A percentile compares a stretch with the other conserved stretches of the same genome.
These are phyloP conservation scores for Pulveroboletus sp. DNA, from an alignment of 768 basidiomycete genomes.

Conservation along the genomic window DNA sequence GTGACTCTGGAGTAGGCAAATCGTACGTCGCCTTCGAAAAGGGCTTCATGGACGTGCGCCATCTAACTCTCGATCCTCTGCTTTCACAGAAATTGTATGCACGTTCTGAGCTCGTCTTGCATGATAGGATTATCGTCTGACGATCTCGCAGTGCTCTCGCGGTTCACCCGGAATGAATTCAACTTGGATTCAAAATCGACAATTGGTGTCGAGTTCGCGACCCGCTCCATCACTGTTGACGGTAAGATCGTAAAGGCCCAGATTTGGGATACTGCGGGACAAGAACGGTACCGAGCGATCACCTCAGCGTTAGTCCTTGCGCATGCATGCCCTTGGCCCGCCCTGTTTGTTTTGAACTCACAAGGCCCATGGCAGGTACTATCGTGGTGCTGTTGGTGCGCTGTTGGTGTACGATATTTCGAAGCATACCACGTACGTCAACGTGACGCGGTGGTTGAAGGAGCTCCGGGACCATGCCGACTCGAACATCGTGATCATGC, in stretches of 20 bases:
- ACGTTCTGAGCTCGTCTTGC: neutral
- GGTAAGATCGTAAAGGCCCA: slow-evolving; percentile 97
- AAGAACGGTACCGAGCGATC: slow-evolving; percentile 96
- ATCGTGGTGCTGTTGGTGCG: slow-evolving; percentile 93
- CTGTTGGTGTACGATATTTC: slow-evolving; percentile 93
- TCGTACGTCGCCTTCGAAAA: slow-evolving; percentile 62
- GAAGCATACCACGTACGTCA: slow-evolving; percentile 91
- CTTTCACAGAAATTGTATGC: slow-evolving; percentile 32
- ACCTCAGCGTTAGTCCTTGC: slow-evolving; percentile 74
- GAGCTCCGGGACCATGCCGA: slow-evolving; percentile 94
- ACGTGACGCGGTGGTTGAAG: slow-evolving; percentile 94
- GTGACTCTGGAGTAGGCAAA: slow-evolving; percentile 99
- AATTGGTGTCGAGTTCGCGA: slow-evolving; percentile 98
- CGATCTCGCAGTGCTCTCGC: slow-evolving; percentile 77
- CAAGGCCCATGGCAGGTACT: slow-evolving; percentile 57
- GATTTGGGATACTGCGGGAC: slow-evolving; percentile 99
- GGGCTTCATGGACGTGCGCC: neutral
- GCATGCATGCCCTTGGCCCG: neutral
- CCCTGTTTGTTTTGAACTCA: neutral
- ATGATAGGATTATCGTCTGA: slow-evolving; percentile 1
- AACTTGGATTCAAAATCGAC: slow-evolving; percentile 99
- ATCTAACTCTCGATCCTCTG: neutral
- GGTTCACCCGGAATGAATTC: slow-evolving; percentile 99
- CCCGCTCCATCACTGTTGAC: slow-evolving; percentile 92
- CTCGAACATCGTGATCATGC: slow-evolving; percentile 91